phyloP scores from a whole-genome alignment of 768 basidiomycete species.

The Lentinula boryana region DNA sequence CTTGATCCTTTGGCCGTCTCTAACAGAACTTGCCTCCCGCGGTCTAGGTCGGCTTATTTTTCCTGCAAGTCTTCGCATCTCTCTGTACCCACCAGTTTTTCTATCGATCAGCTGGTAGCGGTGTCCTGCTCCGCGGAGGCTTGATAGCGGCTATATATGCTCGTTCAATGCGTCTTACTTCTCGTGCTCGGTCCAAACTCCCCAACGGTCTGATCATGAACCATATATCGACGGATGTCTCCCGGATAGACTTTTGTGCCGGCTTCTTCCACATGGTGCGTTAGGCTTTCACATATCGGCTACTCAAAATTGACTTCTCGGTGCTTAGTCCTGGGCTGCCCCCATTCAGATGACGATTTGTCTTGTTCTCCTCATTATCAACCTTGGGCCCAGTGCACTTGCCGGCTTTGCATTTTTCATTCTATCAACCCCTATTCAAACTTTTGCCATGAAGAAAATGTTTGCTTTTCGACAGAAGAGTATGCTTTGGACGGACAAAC shows the following conservation, averaged over 20 bases:
- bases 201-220: slow-evolving; percentile 89
- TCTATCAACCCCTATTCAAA: slow-evolving; percentile 69
- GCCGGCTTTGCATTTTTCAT: slow-evolving; percentile 58
- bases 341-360: slow-evolving; percentile 77
- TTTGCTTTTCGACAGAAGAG: slow-evolving; percentile 64
- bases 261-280: slow-evolving; percentile 70
- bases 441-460: slow-evolving; percentile 63
- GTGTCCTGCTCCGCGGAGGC: slow-evolving; percentile 78
- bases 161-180: slow-evolving; percentile 68
- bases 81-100: slow-evolving; percentile 79
- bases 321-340: slow-evolving; percentile 53
- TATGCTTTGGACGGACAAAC: slow-evolving; percentile 88
- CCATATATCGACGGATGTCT: slow-evolving; percentile 90
- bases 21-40: background rate
- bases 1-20: background rate
- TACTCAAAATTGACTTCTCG: background rate
- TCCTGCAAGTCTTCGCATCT: slow-evolving; percentile 61
- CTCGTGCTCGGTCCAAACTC: slow-evolving; percentile 72
- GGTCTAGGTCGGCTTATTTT: slow-evolving; percentile 39
- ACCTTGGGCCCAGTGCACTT: slow-evolving; percentile 60
- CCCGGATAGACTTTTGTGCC: slow-evolving; percentile 84
- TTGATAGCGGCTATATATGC: slow-evolving; percentile 85
- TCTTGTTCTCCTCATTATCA: slow-evolving; percentile 64
- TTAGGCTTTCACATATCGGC: background rate
- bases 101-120: slow-evolving; percentile 66